These are phyloP conservation scores for Fistulinella cinereoalba DNA, from an alignment of 1,284 basidiomycete genomes.

Conservation along the genomic window DNA sequence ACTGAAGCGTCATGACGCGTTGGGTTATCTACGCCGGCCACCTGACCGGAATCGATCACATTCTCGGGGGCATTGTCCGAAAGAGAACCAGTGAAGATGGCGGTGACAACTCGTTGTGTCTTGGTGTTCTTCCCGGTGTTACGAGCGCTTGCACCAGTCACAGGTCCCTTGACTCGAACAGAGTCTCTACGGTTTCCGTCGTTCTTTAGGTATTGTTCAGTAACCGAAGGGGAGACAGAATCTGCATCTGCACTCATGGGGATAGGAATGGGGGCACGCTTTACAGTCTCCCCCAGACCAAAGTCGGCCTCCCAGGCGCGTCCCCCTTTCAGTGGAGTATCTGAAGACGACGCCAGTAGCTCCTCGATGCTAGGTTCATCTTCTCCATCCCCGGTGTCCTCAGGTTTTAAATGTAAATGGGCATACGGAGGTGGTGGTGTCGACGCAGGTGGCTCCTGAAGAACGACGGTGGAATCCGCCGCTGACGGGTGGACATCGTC, in stretches of 20 bases:
- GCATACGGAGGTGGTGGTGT: conserved; percentile 22
- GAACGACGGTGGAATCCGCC: neutral
- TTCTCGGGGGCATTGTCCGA: conserved; percentile 1
- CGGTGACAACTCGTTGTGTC: conserved; percentile 27
- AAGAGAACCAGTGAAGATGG: conserved; percentile 29
- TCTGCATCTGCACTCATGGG: neutral
- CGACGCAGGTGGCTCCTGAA: conserved; percentile 3
- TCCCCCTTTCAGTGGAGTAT: conserved; percentile 22
- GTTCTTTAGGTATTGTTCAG: neutral
- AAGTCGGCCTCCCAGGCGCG: conserved; percentile 33
- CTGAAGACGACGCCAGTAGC: conserved; percentile 20
- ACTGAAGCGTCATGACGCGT: neutral
- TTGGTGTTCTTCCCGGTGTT: conserved; percentile 6
- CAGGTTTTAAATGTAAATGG: neutral
- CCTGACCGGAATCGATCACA: neutral
- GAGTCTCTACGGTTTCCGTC: too few relatives aligned
- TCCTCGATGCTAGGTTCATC: conserved; percentile 34
- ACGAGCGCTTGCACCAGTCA: conserved; percentile 3
- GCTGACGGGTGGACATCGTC: neutral
- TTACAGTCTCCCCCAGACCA: conserved; percentile 29
- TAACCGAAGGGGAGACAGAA: too few relatives aligned
- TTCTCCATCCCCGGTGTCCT: conserved; percentile 2
- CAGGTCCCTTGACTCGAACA: conserved; percentile 1
- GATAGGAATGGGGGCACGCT: conserved; percentile 24
- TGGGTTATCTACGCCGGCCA: neutral